Conservation (phyloP, 1,284 basidiomycete species). For the Lentinus polychrous region DNA sequence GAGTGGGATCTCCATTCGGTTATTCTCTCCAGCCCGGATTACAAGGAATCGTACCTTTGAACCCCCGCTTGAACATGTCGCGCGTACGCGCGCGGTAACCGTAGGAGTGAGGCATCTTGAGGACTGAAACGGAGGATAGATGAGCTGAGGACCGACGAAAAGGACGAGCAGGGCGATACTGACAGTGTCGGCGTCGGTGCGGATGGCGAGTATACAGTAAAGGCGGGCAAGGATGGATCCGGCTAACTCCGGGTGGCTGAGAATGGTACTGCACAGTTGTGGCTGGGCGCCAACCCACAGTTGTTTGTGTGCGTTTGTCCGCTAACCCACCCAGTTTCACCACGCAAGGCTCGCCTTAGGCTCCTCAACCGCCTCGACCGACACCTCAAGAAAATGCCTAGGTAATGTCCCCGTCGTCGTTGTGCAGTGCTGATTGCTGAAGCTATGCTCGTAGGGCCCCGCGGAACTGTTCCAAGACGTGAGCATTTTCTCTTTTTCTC, state of each 20-base stretch:
- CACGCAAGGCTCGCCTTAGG: slow-evolving; percentile 22
- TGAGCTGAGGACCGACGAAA: slow-evolving; percentile 17
- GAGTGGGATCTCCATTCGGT: slow-evolving; percentile 10
- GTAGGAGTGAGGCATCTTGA: slow-evolving; percentile 98
- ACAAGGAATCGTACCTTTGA: slow-evolving; percentile 67
- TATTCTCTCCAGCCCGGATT: slow-evolving; percentile 8
- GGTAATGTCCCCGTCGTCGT: slow-evolving; percentile 42
- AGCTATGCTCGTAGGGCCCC: slow-evolving; percentile 56
- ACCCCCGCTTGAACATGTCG: slow-evolving; percentile 98
- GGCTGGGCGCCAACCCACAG: slow-evolving; percentile 22
- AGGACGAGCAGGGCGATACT: slow-evolving; percentile 20
- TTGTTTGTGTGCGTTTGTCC: slow-evolving; percentile 20
- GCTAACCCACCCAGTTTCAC: slow-evolving; percentile 13
- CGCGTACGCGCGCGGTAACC: slow-evolving; percentile 99
- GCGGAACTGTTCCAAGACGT: slow-evolving; percentile 87
- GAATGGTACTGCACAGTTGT: slow-evolving; percentile 37
- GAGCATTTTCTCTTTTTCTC: slow-evolving; percentile 50
- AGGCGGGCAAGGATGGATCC: slow-evolving; percentile 13
- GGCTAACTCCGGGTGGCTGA: slow-evolving; percentile 28
- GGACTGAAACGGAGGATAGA: slow-evolving; percentile 28
- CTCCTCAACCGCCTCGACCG: slow-evolving; percentile 23
- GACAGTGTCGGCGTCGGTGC: slow-evolving; percentile 37
- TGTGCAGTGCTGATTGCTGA: slow-evolving; percentile 28
- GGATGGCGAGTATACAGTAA: slow-evolving; percentile 23
- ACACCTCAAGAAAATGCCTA: slow-evolving; percentile 72